Conservation (phyloP, 139 green algal genomes). For the Closterium sp. region DNA sequence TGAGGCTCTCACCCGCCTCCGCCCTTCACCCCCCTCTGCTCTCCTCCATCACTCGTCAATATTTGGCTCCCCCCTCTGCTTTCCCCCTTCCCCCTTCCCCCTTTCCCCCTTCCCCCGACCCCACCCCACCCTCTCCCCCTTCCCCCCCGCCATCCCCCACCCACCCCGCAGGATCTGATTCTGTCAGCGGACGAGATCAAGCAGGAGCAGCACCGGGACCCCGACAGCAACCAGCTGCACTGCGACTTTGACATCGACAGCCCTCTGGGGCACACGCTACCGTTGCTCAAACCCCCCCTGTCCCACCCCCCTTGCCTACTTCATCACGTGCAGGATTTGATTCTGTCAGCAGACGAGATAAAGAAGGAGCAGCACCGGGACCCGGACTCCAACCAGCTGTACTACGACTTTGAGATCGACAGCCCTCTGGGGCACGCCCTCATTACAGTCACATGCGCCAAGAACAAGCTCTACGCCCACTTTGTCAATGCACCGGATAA, state of each 20-base stretch:
- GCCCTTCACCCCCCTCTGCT: too few relatives aligned
- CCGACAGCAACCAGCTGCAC: slow-evolving; percentile 39
- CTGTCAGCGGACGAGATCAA: too few relatives aligned
- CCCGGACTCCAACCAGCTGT: slow-evolving; percentile 33
- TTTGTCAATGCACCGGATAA: slow-evolving; percentile 28
- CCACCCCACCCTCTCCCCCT: too few relatives aligned
- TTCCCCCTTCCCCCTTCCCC: background rate
- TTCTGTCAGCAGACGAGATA: background rate
- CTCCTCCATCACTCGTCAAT: too few relatives aligned
- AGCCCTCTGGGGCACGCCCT: slow-evolving; percentile 45
- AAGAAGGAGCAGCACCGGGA: background rate
- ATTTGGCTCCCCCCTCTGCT: too few relatives aligned
- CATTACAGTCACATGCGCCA: slow-evolving; percentile 40
- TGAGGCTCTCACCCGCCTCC: too few relatives aligned
- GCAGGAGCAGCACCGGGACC: too few relatives aligned
- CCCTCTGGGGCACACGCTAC: slow-evolving; percentile 33
- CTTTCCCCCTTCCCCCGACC: too few relatives aligned
- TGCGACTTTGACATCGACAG: slow-evolving; percentile 48
- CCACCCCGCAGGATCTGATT: too few relatives aligned
- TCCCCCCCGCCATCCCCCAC: too few relatives aligned
- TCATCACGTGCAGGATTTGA: background rate
- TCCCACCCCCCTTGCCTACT: too few relatives aligned
- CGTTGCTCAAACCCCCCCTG: too few relatives aligned
- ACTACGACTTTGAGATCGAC: slow-evolving; percentile 51
- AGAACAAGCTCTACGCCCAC: slow-evolving; percentile 46